Evolutionary conservation across 768 basidiomycete species (phyloP).

Genomic region (Lactarius hatsudake): DNA sequence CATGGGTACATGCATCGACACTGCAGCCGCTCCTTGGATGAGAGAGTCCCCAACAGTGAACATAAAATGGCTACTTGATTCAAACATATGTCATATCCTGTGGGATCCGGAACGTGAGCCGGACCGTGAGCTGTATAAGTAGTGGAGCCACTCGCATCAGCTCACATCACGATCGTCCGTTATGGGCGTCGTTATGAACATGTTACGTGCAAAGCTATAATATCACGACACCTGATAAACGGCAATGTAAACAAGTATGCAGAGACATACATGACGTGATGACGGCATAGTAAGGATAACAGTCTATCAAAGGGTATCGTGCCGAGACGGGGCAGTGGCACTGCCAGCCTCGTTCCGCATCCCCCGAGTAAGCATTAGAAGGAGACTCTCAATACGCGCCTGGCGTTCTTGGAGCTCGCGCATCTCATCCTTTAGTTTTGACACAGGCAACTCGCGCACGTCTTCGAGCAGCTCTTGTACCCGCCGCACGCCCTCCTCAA

Average conservation of each 20-base stretch:
- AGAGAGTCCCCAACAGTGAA: not conserved
- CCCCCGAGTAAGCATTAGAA: slow-evolving; percentile 65
- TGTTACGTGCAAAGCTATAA: not conserved
- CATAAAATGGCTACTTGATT: not conserved
- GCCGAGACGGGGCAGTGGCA: slow-evolving; percentile 13
- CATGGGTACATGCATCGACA: not conserved
- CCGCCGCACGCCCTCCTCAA: slow-evolving; percentile 48
- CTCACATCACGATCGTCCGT: not conserved
- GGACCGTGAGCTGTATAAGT: not conserved
- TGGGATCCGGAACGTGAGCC: not conserved
- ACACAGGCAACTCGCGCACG: slow-evolving; percentile 60
- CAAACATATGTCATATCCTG: not conserved
- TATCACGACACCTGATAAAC: not conserved
- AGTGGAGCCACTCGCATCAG: not conserved
- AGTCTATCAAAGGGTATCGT: slow-evolving; percentile 23
- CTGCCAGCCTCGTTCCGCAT: slow-evolving; percentile 45
- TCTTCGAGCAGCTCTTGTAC: slow-evolving; percentile 65
- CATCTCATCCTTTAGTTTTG: slow-evolving; percentile 72
- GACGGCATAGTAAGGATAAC: not conserved
- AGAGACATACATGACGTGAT: not conserved
- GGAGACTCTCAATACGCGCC: slow-evolving; percentile 69
- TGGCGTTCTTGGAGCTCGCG: slow-evolving; percentile 78
- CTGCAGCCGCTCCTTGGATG: not conserved
- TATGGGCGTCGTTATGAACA: not conserved
- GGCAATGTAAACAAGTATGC: not conserved